Base-by-base conservation (phyloP, 2,329 filamentous ascomycete species). In the Pseudogymnoascus sp. region DNA sequence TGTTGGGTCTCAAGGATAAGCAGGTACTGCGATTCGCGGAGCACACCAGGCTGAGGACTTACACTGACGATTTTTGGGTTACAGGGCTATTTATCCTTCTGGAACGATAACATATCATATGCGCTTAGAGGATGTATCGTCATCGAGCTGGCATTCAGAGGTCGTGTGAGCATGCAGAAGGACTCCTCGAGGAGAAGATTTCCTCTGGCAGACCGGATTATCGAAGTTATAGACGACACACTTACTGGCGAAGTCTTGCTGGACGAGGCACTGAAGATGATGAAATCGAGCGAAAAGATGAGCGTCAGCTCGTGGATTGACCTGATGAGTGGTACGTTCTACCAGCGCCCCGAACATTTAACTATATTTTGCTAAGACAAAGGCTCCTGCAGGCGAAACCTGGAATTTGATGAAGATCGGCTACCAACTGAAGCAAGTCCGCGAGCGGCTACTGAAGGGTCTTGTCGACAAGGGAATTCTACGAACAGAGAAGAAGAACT, bases 371-470 rank as follows among this genome's bases (percentile, higher is more conserved):
- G 31, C 47, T 59, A 31, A 33, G 36, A 26, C 37, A 59, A 59
- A 47, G 33, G 39, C 35, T 41, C 33, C 40, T n/a, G 60, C 72
- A 97, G 93, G 94, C 74, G 94, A 99, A 77, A 99, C 94, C 61
- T 99, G 94, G 94, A 99, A 99, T 74, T 80, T 99, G 67, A 97
- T 99, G 94, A 99, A 99, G 81, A 99, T 99, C 70, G 94, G 94
- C 74, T 99, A 99, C 77, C 94, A 99, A 80, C 84, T 99, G 69
- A 99, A 99, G 80, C 94, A 99, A 82, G 94, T 99, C 63, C 92
- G 94, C 73, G 94, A 99, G 79, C 90, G 94, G 62, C 84, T 99
- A 62, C 93, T 92, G 71, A 99, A 99, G 78, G 94, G 94, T 35
- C 85, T 99, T 50, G 94, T 99, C 66, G 94, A 99, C 79, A 99